phyloP scores from a whole-genome alignment of 331 rosid species.

The Quercus tomentella region DNA sequence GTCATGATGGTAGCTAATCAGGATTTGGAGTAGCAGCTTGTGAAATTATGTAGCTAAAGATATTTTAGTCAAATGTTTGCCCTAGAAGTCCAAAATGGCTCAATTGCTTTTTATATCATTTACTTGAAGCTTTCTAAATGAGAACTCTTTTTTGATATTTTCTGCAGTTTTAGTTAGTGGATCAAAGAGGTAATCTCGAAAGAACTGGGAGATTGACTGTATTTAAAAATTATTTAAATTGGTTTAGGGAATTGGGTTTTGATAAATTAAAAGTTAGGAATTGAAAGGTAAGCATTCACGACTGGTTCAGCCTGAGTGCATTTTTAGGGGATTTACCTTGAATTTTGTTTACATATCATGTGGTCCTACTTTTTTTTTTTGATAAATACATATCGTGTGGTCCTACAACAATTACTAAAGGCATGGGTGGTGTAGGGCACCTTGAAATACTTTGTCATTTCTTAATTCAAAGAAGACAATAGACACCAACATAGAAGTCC shows the following conservation, averaged over 20 bases:
- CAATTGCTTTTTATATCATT: not conserved
- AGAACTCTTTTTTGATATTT: not conserved
- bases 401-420: not conserved
- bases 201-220: not conserved
- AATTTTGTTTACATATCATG: not conserved
- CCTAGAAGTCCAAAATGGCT: not conserved
- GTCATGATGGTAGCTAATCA: not conserved
- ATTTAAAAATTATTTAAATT: not conserved
- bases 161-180: not conserved
- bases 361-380: not conserved
- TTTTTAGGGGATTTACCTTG: not conserved
- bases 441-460: not conserved
- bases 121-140: not conserved
- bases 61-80: not conserved
- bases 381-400: not conserved
- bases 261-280: not conserved
- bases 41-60: not conserved
- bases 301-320: not conserved
- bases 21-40: not conserved
- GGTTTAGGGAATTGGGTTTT: not conserved
- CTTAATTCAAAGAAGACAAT: not conserved
- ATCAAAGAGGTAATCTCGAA: not conserved
- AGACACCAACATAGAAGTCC: not conserved
- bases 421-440: not conserved
- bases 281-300: not conserved